Evolutionary conservation across 2,329 filamentous ascomycete genomes (phyloP), one percentile per base, ranked within the genome.

Genomic region (Ilyonectria mors-panacis): DNA sequence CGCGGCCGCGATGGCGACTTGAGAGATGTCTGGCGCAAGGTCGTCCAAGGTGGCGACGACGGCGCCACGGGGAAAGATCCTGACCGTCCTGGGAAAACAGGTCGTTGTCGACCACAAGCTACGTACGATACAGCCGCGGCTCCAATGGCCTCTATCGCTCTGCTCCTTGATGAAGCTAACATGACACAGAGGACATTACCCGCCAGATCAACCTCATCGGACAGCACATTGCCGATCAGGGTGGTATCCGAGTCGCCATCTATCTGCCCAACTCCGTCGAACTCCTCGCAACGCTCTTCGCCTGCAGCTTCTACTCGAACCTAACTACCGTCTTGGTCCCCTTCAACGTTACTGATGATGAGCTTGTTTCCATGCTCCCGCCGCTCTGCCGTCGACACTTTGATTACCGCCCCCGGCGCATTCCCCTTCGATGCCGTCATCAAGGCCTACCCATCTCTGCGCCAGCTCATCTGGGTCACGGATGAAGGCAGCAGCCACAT

Each of bases 201-300:
- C 91, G 91, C 71, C 92, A 97, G 78, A 97, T 98, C 80, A 95
- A 93, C 80, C 87, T 96, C 30, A 90, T 98, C 75, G 96, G 96
- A 69, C 88, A 89, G 75, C 89, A 95, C 75, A 87, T 94, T 72
- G 85, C 93, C 64, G 88, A 93, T 74, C 88, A 92, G 70, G 89
- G 91, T 63, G 90, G 89, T 42, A 92, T 90, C 78, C 92, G 90
- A 56, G 93, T 98, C 35, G 96, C 94, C 69, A 88, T 98, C 70
- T 97, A 97, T 80, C 87, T 98, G 63, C 94, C 95, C 48, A 98
- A 99, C 85, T 97, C 94, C 53, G 86, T 97, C 75, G 96, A 99
- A 81, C 90, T 97, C 68, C 84, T 99, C 56, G 88, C 89, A 37
- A 87, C 92, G 8, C 84, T 98, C 21, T 97, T 99, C 76, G 94